A percentile compares a stretch with the other conserved stretches of the same genome.
phyloP scores from a whole-genome alignment of 2,329 filamentous ascomycete species.

The Fusarium newnesense region DNA sequence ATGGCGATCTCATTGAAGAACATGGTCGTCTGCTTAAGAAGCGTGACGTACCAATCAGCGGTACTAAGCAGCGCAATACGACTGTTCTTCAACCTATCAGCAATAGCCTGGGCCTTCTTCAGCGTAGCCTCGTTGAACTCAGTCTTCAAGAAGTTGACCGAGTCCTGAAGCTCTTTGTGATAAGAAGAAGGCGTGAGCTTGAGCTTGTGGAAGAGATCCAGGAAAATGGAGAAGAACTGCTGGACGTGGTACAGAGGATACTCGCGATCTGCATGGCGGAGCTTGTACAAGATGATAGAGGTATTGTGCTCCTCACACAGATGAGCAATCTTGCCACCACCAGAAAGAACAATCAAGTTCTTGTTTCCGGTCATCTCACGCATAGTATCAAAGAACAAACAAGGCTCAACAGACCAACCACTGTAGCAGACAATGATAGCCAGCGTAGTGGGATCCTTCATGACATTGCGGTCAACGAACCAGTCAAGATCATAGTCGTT shows the following conservation, averaged over 20 bases:
- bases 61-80: background rate
- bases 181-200: background rate
- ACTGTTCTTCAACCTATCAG: background rate
- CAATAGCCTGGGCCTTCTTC: background rate
- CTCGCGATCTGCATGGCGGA: background rate
- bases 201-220: background rate
- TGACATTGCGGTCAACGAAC: background rate
- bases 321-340: background rate
- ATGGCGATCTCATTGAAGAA: constrained; percentile 1
- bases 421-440: background rate
- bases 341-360: background rate
- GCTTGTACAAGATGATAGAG: background rate
- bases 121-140: background rate
- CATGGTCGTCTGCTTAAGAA: background rate
- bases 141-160: background rate
- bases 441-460: background rate
- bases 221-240: background rate
- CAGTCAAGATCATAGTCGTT: background rate
- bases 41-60: background rate
- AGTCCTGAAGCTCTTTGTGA: background rate
- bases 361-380: background rate
- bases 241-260: background rate
- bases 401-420: background rate
- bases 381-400: background rate
- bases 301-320: background rate